Evolutionary conservation across 2,329 filamentous ascomycete genomes (phyloP), one percentile per base, ranked within the genome.

Genomic region (Neocucurbitaria cava): DNA sequence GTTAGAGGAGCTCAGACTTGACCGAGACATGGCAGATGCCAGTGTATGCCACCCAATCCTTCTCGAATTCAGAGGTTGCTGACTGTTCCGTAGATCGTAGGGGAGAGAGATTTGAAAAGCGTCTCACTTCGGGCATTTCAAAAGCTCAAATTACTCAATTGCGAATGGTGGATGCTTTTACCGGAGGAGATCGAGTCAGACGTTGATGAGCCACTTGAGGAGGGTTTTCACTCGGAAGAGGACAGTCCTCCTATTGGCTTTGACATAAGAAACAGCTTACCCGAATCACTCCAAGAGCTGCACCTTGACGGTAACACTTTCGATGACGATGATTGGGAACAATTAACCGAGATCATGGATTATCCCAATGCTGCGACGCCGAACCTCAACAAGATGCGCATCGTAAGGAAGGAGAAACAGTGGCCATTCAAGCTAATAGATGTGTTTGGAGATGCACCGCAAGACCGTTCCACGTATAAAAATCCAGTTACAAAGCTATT

Each of bases 1-100:
- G 10, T 35, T 60, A 10, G 54, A 60, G 23, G 33, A 52, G 17
- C 41, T 60, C 2, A 21, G 30, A 2, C 35, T 62, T 17, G 38
- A 15, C 13, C 24, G 41, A n/a, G 41, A 40, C 9, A 20, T 20
- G 15, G 13, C 17, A 5, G 33, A 4, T 7, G 20, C 18, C 13
- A 6, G 24, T 15, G 18, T 40, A 40, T 24, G 38, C 5, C 21
- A 6, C 21, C 5, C n/a, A 24, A 24, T 11, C 15, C 11, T 11
- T 24, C 18, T 7, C 38, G 21, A 13, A 10, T n/a, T 2, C n/a
- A 24, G 3, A 15, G 2, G 20, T 23, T 2, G 13, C 20, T 40
- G n/a, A 40, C 21, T n/a, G 3, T 24, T 24, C 36, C 21, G 8
- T 10, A 40, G 38, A 11, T 40, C 18, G n/a, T 10, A 2, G 38